A percentile compares a stretch with the other conserved stretches of the same genome.
Conservation (phyloP, 2,329 filamentous ascomycete species). For the Paecilomyces sp. region DNA sequence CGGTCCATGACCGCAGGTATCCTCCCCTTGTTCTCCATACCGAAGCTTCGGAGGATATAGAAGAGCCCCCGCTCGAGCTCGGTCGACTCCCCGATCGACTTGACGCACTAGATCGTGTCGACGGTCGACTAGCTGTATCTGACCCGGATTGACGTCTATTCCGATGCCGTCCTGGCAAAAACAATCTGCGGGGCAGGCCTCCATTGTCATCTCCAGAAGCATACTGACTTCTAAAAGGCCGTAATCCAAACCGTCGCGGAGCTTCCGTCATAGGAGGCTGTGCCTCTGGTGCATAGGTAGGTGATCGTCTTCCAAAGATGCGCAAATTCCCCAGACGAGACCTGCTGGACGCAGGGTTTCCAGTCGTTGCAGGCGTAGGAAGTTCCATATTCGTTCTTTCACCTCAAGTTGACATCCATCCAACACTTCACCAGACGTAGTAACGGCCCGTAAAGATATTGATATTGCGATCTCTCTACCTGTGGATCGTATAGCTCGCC, state of each 20-base stretch:
- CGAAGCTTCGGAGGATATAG: slow-evolving; percentile 9
- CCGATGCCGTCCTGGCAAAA: background rate
- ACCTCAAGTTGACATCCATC: background rate
- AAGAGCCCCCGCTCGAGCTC: slow-evolving; percentile 2
- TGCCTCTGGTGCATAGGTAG: background rate
- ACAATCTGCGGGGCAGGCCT: background rate
- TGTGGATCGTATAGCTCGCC: background rate
- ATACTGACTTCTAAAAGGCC: background rate
- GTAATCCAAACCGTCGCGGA: background rate
- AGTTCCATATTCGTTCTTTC: slow-evolving; percentile 3
- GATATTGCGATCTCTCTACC: background rate
- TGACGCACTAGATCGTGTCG: background rate
- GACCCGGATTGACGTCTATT: background rate
- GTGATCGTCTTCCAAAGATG: background rate
- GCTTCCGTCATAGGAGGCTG: background rate
- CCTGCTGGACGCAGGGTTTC: background rate
- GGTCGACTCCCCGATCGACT: background rate
- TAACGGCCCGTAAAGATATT: background rate
- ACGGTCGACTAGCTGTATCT: background rate
- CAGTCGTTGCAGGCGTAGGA: background rate
- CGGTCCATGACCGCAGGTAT: background rate
- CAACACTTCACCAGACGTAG: background rate
- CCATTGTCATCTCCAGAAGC: background rate
- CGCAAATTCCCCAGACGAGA: background rate
- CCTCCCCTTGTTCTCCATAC: slow-evolving; percentile 8